Conservation (phyloP, 2,329 filamentous ascomycete species). For the Elsinoe ampelina region DNA sequence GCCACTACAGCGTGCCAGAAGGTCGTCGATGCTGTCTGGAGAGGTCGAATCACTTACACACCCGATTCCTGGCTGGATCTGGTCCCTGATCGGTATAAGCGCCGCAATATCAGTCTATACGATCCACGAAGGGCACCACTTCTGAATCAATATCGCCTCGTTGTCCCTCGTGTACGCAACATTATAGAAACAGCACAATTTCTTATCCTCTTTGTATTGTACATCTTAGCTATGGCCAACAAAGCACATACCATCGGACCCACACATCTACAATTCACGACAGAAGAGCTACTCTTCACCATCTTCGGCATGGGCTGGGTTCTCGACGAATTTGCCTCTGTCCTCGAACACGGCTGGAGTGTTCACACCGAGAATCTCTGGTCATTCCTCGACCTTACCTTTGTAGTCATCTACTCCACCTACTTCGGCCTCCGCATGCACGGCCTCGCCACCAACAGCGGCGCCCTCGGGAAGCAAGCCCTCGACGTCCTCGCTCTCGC, state of each 20-base stretch:
- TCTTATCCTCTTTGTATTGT: conserved; percentile 56
- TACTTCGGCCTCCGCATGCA: conserved; percentile 62
- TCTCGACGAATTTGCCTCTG: conserved; percentile 66
- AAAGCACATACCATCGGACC: conserved; percentile 45
- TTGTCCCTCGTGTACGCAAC: conserved; percentile 70
- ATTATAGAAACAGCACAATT: conserved; percentile 69
- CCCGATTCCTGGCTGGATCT: conserved; percentile 75
- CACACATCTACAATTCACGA: conserved; percentile 29
- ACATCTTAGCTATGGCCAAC: conserved; percentile 62
- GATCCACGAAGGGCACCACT: conserved; percentile 65
- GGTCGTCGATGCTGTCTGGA: conserved; percentile 74
- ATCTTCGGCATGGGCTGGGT: conserved; percentile 72
- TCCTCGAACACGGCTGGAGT: conserved; percentile 65
- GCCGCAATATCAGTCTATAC: conserved; percentile 71
- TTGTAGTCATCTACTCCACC: conserved; percentile 58
- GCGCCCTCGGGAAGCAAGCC: conserved; percentile 52
- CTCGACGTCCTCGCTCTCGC: conserved; percentile 71
- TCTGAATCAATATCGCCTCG: conserved; percentile 75
- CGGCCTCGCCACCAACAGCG: conserved; percentile 44
- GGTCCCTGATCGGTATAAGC: conserved; percentile 77
- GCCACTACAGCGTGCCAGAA: conserved; percentile 70
- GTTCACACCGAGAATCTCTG: conserved; percentile 83
- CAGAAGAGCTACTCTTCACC: conserved; percentile 57
- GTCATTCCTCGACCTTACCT: conserved; percentile 77
- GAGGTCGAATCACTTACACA: conserved; percentile 71